Evolutionary conservation across 192 early-diverging fungal species (phyloP).

Genomic region (Gonapodya prolifera): DNA sequence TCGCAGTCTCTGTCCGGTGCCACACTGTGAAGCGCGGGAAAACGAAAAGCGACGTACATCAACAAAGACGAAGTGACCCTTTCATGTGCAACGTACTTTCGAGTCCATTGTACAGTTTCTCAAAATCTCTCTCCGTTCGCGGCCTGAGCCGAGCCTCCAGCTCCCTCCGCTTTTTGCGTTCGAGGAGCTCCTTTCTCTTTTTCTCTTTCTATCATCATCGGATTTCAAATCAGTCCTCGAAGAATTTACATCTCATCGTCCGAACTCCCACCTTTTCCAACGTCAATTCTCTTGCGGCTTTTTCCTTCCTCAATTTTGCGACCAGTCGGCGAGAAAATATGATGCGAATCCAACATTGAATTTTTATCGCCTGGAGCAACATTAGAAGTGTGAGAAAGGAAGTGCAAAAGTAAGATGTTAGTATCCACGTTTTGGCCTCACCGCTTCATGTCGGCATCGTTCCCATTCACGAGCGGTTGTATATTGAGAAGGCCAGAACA

Average conservation of each 20-base stretch:
- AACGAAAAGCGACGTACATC: background rate
- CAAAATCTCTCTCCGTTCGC: constrained; percentile 38
- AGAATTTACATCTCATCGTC: constrained; percentile 3
- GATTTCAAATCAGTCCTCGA: background rate
- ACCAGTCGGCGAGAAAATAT: constrained; percentile 22
- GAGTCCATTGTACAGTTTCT: constrained; percentile 40
- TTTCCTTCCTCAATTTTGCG: constrained; percentile 15
- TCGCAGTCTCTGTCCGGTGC: constrained; percentile 34
- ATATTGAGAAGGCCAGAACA: constrained; percentile 22
- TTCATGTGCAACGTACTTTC: constrained; percentile 29
- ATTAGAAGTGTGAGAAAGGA: background rate
- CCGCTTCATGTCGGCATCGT: constrained; percentile 17
- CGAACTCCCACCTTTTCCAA: constrained; percentile 20
- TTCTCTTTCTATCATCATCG: constrained; percentile 25
- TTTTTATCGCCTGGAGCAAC: constrained; percentile 24
- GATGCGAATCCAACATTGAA: constrained; percentile 41
- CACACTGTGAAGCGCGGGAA: constrained; percentile 23
- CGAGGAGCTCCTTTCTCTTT: constrained; percentile 24
- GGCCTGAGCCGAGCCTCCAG: constrained; percentile 38
- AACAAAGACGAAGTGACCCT: background rate
- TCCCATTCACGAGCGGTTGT: constrained; percentile 22
- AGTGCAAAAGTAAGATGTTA: too few species aligned
- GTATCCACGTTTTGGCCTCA: constrained; percentile 1
- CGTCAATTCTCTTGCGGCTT: constrained; percentile 15
- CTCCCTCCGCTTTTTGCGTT: constrained; percentile 30